Base-by-base conservation (phyloP, 495 filamentous ascomycete genomes). In the Daldinia loculata region DNA sequence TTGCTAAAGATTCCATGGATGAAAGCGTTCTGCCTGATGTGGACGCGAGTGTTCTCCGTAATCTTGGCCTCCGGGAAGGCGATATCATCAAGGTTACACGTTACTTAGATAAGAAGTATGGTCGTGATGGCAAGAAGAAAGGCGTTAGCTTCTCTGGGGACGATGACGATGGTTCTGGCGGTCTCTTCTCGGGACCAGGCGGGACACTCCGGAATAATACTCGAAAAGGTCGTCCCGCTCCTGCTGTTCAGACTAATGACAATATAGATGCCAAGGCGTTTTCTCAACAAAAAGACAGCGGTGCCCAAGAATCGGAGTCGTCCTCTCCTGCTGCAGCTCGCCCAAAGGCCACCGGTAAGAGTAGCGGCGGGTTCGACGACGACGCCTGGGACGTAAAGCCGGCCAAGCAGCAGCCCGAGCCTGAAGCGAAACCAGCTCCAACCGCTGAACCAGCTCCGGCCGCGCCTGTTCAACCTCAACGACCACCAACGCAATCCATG, bases 371-470 rank as follows among this genome's bases (percentile, higher is more conserved):
- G 22, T 98, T 99, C 69, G 95, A 99, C 45, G 96, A 99, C 74
- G 93, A 98, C 83, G 96, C 96, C 29, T 99, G 95, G 95, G 92
- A 94, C 75, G 90, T 95, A 8, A 98, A 98, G 82, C 92, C 94
- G n/a, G 85, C 92, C n/a, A 92, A 89, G 77, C 87, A 89, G 77
- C 87, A 89, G 68, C 76, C 79, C 55, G 74, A 76, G 39, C 72
- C 79, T n/a, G 68, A 75, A 57, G 53, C 56, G 41, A 73, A 78
- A 68, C 65, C 75, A 55, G 27, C 78, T 6, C 74, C 76, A 3
- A 36, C 55, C 8, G 64, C 72, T 6, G 72, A 76, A 56, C 65
- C 79, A 1, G 76, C 73, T 59, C 75, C 76, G 24, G 72, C 78
- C 17, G 55, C 80, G 26, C 71, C 77, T 51, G 59, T 75, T 56